Conservation (phyloP, 768 basidiomycete genomes). For the Psilocybe cubensis region DNA sequence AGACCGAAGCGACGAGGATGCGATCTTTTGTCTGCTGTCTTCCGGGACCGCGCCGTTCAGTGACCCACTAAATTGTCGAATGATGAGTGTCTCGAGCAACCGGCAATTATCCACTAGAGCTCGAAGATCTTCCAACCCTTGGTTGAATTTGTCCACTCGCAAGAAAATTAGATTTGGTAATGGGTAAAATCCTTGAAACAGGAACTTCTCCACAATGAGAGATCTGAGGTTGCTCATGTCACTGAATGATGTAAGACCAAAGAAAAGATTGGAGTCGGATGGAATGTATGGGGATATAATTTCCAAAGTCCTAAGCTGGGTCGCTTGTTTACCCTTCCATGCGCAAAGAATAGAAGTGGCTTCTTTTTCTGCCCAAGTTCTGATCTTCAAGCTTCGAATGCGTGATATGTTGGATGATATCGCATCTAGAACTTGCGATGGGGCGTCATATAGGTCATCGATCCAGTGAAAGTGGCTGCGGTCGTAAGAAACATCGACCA, state of each 20-base stretch:
- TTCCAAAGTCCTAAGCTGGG: not conserved
- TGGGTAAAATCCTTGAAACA: slow-evolving; percentile 9
- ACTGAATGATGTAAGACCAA: not conserved
- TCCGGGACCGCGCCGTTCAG: not conserved
- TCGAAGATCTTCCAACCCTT: slow-evolving; percentile 15
- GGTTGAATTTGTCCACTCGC: slow-evolving; percentile 19
- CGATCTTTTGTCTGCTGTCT: slow-evolving; percentile 5
- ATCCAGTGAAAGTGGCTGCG: not conserved
- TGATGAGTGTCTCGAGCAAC: slow-evolving; percentile 17
- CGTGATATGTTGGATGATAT: not conserved
- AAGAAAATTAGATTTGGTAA: slow-evolving; percentile 18
- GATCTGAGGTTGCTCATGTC: slow-evolving; percentile 5
- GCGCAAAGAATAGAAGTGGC: not conserved
- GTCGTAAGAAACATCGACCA: slow-evolving; percentile 22
- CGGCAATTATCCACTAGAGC: slow-evolving; percentile 20
- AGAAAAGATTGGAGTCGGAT: not conserved
- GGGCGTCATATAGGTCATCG: not conserved
- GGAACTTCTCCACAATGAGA: slow-evolving; percentile 19
- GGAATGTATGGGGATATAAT: not conserved
- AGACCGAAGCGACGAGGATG: slow-evolving; percentile 23
- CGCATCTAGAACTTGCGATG: not conserved
- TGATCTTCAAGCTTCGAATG: not conserved
- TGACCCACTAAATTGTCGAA: slow-evolving; percentile 9
- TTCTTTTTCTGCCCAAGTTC: not conserved
- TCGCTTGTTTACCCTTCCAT: not conserved